Base-by-base conservation (phyloP, 257 asterid genomes). In the Rehmannia glutinosa region DNA sequence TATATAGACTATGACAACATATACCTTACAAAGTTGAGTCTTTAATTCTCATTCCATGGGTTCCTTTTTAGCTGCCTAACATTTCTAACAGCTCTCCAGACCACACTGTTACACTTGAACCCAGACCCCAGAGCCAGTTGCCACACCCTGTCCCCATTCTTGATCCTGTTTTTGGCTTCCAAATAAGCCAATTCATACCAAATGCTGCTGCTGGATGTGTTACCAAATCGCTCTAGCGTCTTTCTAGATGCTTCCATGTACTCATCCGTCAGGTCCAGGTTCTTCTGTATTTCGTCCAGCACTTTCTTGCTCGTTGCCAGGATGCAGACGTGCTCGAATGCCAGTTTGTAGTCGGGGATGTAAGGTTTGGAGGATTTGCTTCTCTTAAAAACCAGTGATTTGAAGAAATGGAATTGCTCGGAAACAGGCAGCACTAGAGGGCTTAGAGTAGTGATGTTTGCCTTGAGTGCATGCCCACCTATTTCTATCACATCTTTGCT, bases 71-170 rank as follows among this genome's bases (percentile, higher is more conserved):
- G 39, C 30, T 67, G 50, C 69, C 66, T 50, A 8, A 74, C 76
- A 60, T 58, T 77, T 45, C 61, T 67, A 30, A 83, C 66, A 52
- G 96, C 87, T 59, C 63, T 76, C 95, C 96, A 86, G 5, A 82
- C 95, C 28, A 68, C 88, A 74, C 96, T 89, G 43, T 86, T 83
- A 72, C 95, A 89, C 80, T 86, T 83, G 35, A 89, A 76, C 0
- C 96, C 92, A 38, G 95, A 89, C 7, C 96, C 96, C 19, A 86
- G 66, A 10, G 89, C 90, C 69, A 89, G 54, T 65, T 84, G 96
- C 88, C 90, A 87, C 3, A 85, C 72, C 54, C 87, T 71, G 30
- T 89, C 90, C 2, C 96, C 92, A 2, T 56, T 59, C 60, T 70
- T 80, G 47, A 89, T 63, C 82, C 70, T 83, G 6, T 66, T 42